Base-by-base conservation (phyloP, 805 yeast species). In the Saccharomycopsis malanga region DNA sequence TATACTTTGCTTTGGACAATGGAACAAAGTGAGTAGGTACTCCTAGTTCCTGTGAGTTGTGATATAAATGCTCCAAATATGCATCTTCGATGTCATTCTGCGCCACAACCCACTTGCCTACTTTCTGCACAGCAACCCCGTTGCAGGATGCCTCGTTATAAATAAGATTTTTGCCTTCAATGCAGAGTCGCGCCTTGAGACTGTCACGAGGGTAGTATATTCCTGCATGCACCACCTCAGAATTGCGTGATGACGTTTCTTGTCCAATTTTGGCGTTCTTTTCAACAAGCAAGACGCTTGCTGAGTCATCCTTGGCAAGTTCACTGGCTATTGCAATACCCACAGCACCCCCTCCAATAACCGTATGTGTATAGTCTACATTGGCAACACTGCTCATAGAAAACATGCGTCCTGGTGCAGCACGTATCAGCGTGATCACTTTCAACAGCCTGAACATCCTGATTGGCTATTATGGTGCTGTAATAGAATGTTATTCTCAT, bases 211-310 rank as follows among this genome's bases (percentile, higher is more conserved):
- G 94, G 57, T 85, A 83, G 60, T 89, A 89, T 4, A 88, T 57
- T 0, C 96, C 96, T 0, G 95, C 95, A 64, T 88, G 97, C 21
- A 88, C 82, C 22, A 89, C 97, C 58, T 89, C 97, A 1, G 95
- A 84, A 67, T 88, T 88, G 44, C 96, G 69, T n/a, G 91, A 74
- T 4, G 94, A 82, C 0, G 95, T 87, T 57, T 88, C 96, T 54
- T 75, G 73, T 1, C 96, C 96, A 42, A 78, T 60, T 30, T 69
- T 68, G 1, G 64, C 61, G 60, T 87, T 77, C 57, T 83, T 78
- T 56, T 88, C 97, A 2, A 88, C 61, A 7, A 89, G 59, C 1
- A 84, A 61, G 0, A 87, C 87, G 3, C 65, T 65, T 47, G 73
- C 73, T 4, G 69, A 61, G n/a, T 70, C 53, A 2, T 62, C 57